These are phyloP conservation scores for Albatrellus sp. DNA, from an alignment of 1,284 basidiomycete species.

Conservation along the genomic window DNA sequence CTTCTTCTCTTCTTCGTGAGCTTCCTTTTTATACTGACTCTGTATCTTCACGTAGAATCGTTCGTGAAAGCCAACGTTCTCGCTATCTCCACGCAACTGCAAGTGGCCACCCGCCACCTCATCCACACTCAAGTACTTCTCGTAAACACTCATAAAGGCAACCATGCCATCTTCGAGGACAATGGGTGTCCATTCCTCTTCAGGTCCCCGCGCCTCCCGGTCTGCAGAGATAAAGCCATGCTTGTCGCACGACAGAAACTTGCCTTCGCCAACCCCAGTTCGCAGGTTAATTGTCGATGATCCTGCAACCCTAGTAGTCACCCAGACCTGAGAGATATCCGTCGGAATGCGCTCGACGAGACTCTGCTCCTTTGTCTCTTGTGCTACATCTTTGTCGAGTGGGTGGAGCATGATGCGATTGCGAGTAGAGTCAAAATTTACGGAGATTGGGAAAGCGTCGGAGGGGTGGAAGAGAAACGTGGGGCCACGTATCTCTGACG, in stretches of 20 bases:
- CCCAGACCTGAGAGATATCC: slow-evolving; percentile 82
- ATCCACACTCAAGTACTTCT: slow-evolving; percentile 72
- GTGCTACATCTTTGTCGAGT: slow-evolving; percentile 44
- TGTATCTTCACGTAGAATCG: slow-evolving; percentile 85
- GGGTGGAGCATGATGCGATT: slow-evolving; percentile 52
- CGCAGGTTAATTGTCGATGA: slow-evolving; percentile 72
- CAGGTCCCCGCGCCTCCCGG: slow-evolving; percentile 72
- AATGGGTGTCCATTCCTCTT: slow-evolving; percentile 80
- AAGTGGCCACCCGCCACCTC: slow-evolving; percentile 73
- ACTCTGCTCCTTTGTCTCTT: slow-evolving; percentile 20
- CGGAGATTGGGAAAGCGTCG: slow-evolving; percentile 57
- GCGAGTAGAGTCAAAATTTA: slow-evolving; percentile 71
- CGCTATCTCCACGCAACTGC: slow-evolving; percentile 72
- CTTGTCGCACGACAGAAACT: slow-evolving; percentile 76
- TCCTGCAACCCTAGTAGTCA: slow-evolving; percentile 70
- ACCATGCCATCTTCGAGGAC: slow-evolving; percentile 69
- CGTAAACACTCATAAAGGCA: slow-evolving; percentile 75
- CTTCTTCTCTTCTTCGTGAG: slow-evolving; percentile 70
- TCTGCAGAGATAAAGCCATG: slow-evolving; percentile 74
- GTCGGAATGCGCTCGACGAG: slow-evolving; percentile 56
- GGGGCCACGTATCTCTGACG: slow-evolving; percentile 69
- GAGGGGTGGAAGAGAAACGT: slow-evolving; percentile 73
- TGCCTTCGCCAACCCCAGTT: slow-evolving; percentile 73
- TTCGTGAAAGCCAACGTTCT: slow-evolving; percentile 70
- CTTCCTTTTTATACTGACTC: slow-evolving; percentile 81